Evolutionary conservation across 306 rosid genomes (phyloP).

Genomic region (Coriaria nepalensis): DNA sequence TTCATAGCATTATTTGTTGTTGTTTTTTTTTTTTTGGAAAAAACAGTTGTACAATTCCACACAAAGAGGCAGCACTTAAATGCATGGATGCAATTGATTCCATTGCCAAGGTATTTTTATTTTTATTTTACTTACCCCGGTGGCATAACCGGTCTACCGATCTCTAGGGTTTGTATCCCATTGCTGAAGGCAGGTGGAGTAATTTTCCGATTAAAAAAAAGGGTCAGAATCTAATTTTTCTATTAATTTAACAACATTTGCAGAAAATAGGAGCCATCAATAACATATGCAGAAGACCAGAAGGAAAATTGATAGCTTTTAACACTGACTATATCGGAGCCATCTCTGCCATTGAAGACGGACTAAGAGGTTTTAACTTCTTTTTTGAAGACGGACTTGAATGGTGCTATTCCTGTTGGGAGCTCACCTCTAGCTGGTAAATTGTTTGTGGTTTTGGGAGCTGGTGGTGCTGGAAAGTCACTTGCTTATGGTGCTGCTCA

Average conservation of each 20-base stretch:
- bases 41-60: slow-evolving; percentile 35
- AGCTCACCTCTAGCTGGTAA: slow-evolving; percentile 20
- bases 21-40: not conserved
- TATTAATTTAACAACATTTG: not conserved
- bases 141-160: too few species aligned
- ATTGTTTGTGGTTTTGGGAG: slow-evolving; percentile 23
- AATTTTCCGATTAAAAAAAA: too few species aligned
- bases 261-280: slow-evolving; percentile 25
- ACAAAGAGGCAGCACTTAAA: slow-evolving; percentile 40
- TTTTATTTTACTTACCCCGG: not conserved
- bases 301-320: slow-evolving; percentile 18
- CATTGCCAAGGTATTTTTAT: slow-evolving; percentile 27
- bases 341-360: slow-evolving; percentile 21
- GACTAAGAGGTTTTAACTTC: slow-evolving; percentile 11
- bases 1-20: not conserved
- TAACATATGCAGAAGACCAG: slow-evolving; percentile 18
- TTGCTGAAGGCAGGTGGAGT: too few species aligned
- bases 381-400: slow-evolving; percentile 12
- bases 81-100: slow-evolving; percentile 37
- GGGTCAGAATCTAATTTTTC: too few species aligned
- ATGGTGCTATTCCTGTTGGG: slow-evolving; percentile 7
- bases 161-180: too few species aligned
- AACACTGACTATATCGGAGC: slow-evolving; percentile 23
- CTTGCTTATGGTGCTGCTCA: slow-evolving; percentile 19
- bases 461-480: slow-evolving; percentile 25